phyloP scores from a whole-genome alignment of 306 rosid genomes.

The Glycine tomentella region DNA sequence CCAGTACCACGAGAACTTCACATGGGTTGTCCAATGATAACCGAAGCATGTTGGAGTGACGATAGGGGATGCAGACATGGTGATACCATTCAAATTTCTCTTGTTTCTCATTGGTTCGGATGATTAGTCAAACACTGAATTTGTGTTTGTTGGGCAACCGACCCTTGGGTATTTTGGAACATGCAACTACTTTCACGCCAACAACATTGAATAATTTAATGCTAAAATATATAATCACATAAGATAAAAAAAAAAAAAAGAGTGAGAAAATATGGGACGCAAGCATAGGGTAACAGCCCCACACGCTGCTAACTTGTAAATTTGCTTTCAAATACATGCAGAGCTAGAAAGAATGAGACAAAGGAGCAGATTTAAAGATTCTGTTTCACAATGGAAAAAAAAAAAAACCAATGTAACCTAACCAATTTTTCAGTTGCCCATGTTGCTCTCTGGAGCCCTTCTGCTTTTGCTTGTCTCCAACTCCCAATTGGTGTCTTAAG shows the following conservation, averaged over 20 bases:
- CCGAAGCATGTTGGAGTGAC: conserved; percentile 42
- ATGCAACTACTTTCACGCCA: conserved; percentile 50
- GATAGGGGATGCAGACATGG: conserved; percentile 41
- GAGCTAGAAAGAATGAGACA: conserved; percentile 43
- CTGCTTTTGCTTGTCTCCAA: conserved; percentile 47
- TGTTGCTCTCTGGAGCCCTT: conserved; percentile 36
- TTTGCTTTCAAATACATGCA: conserved; percentile 27
- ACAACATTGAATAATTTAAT: conserved; percentile 32
- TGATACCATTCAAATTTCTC: conserved; percentile 34
- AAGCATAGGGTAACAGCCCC: conserved; percentile 51
- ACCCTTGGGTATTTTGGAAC: conserved; percentile 38
- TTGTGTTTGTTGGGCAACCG: conserved; percentile 49
- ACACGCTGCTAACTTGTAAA: conserved; percentile 43
- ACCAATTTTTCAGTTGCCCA: conserved; percentile 55
- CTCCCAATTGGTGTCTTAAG: conserved; percentile 40
- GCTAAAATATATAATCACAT: neutral
- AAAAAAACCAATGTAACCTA: conserved; percentile 28
- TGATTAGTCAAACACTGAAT: conserved; percentile 59
- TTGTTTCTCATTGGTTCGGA: conserved; percentile 44
- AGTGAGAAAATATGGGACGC: conserved; percentile 39
- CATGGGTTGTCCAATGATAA: conserved; percentile 51
- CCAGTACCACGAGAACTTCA: conserved; percentile 19
- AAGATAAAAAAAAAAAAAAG: neutral
- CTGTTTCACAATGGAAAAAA: conserved; percentile 28
- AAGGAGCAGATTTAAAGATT: conserved; percentile 46